phyloP scores from a whole-genome alignment of 805 yeast species.

The Lipomyces yamadae region DNA sequence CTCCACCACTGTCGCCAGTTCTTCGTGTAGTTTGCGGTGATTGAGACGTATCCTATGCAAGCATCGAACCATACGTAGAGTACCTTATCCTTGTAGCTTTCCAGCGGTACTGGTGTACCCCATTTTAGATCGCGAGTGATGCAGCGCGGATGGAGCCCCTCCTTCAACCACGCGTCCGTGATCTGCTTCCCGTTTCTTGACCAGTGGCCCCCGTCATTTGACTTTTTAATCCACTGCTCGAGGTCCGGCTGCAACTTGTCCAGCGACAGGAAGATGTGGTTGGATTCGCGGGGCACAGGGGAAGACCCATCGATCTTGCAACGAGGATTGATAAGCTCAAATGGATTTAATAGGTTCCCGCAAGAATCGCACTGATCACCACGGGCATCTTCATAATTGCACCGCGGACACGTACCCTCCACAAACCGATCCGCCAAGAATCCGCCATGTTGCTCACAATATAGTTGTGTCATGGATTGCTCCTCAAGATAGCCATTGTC shows the following conservation, averaged over 20 bases:
- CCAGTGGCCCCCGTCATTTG: slow-evolving; percentile 82
- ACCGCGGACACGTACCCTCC: slow-evolving; percentile 96
- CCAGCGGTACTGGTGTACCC: slow-evolving; percentile 98
- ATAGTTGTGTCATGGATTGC: slow-evolving; percentile 84
- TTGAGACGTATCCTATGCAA: slow-evolving; percentile 92
- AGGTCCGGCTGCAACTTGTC: slow-evolving; percentile 82
- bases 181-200: slow-evolving; percentile 87
- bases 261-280: slow-evolving; percentile 81
- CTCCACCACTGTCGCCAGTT: slow-evolving; percentile 95
- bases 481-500: slow-evolving; percentile 84
- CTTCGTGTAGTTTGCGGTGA: slow-evolving; percentile 87
- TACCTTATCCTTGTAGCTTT: slow-evolving; percentile 84
- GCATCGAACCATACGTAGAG: slow-evolving; percentile 99
- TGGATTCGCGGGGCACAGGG: slow-evolving; percentile 80
- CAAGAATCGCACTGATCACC: slow-evolving; percentile 99
- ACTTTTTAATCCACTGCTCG: slow-evolving; percentile 69
- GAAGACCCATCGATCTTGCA: slow-evolving; percentile 88
- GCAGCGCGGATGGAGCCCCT: slow-evolving; percentile 91
- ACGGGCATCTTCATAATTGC: slow-evolving; percentile 94
- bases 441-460: slow-evolving; percentile 87
- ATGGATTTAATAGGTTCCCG: slow-evolving; percentile 86
- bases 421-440: slow-evolving; percentile 95
- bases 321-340: slow-evolving; percentile 91
- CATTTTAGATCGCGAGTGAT: slow-evolving; percentile 96
- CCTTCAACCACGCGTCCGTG: slow-evolving; percentile 91